A percentile compares a stretch with the other conserved stretches of the same genome.
These are phyloP conservation scores for Alnus glutinosa DNA, from an alignment of 306 rosid species.

Conservation along the genomic window DNA sequence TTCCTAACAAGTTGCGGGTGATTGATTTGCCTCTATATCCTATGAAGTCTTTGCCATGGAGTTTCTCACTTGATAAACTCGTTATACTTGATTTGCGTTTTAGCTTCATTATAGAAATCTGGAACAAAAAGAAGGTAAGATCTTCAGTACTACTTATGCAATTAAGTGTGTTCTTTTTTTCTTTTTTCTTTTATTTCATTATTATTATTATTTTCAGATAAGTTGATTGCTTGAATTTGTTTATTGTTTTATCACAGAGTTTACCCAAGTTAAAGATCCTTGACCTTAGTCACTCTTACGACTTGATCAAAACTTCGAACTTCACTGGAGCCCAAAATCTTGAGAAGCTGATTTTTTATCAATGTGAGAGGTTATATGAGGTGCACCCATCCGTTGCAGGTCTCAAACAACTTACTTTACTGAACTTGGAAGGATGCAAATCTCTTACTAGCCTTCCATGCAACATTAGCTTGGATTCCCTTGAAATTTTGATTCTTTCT, in stretches of 20 bases:
- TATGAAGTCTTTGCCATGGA: no score
- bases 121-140: not conserved
- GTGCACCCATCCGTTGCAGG: no score
- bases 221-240: not conserved
- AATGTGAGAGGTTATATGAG: no score
- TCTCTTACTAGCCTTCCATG: no score
- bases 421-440: no score
- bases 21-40: no score
- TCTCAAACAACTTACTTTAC: no score
- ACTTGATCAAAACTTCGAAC: not conserved
- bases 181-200: no score
- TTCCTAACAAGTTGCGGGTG: no score
- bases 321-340: not conserved
- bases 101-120: not conserved
- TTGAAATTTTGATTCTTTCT: no score
- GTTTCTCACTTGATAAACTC: not conserved
- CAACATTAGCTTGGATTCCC: no score
- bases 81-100: not conserved
- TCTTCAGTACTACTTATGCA: not conserved
- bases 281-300: not conserved
- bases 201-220: no score
- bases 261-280: not conserved
- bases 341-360: not conserved
- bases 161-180: not conserved
- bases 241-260: not conserved